These are phyloP conservation scores for Hirsutella thompsonii DNA, from an alignment of 2,329 filamentous ascomycete species.

Conservation along the genomic window DNA sequence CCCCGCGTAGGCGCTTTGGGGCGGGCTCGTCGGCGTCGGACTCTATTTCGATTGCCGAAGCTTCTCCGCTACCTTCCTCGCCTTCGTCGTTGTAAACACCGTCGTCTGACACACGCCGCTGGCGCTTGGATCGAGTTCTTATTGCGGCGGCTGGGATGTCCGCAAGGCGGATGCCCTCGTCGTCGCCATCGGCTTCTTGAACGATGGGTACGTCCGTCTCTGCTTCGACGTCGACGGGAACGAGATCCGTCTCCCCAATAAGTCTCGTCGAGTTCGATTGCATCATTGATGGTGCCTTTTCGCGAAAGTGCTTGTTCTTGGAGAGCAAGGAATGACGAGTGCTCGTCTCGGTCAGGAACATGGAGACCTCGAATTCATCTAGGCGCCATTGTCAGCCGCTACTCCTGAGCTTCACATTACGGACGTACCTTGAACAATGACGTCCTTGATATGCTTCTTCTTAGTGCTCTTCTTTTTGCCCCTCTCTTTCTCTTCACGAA, in stretches of 20 bases:
- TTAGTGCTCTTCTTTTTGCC: constrained; percentile 52
- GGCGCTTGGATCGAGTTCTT: constrained; percentile 15
- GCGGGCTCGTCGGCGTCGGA: constrained; percentile 28
- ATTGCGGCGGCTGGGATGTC: constrained; percentile 19
- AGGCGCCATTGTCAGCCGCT: constrained; percentile 8
- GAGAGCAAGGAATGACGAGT: constrained; percentile 77
- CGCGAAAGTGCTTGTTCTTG: constrained; percentile 68
- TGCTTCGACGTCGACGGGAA: constrained; percentile 39
- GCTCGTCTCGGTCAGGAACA: constrained; percentile 80
- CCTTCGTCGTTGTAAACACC: constrained; percentile 17
- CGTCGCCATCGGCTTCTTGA: constrained; percentile 37
- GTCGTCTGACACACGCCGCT: constrained; percentile 11
- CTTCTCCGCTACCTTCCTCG: constrained; percentile 18
- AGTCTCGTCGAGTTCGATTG: constrained; percentile 51
- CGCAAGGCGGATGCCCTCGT: constrained; percentile 16
- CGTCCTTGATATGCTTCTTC: constrained; percentile 76
- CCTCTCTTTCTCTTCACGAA: constrained; percentile 67
- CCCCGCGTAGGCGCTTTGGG: constrained; percentile 29
- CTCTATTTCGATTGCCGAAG: constrained; percentile 23
- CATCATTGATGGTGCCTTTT: constrained; percentile 37
- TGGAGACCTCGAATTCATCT: constrained; percentile 94
- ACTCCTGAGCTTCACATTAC: neutral
- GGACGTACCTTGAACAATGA: constrained; percentile 57
- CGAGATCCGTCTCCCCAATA: constrained; percentile 40
- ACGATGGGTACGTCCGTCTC: constrained; percentile 19